These are phyloP conservation scores for Cardamine resedifolia DNA, from an alignment of 345 rosid species.

Conservation along the genomic window DNA sequence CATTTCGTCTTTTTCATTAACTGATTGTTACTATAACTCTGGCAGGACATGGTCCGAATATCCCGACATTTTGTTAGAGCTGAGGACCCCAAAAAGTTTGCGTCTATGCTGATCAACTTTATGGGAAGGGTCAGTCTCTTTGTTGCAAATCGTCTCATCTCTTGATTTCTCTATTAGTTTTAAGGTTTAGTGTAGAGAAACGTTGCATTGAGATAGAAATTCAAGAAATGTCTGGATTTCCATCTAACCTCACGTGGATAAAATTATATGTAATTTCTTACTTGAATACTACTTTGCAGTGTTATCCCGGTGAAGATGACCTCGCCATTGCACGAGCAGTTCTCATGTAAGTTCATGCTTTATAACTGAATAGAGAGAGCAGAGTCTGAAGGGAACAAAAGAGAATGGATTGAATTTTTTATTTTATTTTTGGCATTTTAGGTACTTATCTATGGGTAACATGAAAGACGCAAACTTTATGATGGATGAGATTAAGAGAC, in stretches of 20 bases:
- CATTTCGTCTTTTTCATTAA: neutral
- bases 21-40: slow-evolving; percentile 8
- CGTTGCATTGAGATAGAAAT: neutral
- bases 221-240: slow-evolving; percentile 8
- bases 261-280: neutral
- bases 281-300: slow-evolving; percentile 52
- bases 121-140: slow-evolving; percentile 76
- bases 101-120: slow-evolving; percentile 70
- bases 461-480: slow-evolving; percentile 74
- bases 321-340: slow-evolving; percentile 80
- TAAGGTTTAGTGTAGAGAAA: neutral
- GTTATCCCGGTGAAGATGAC: slow-evolving; percentile 99
- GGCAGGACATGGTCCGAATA: slow-evolving; percentile 88
- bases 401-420: neutral
- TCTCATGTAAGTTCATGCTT: slow-evolving; percentile 56
- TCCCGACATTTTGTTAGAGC: slow-evolving; percentile 90
- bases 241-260: neutral
- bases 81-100: slow-evolving; percentile 66
- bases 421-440: slow-evolving; percentile 30
- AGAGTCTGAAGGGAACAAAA: neutral
- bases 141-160: neutral
- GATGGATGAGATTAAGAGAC: slow-evolving; percentile 76
- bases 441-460: slow-evolving; percentile 86
- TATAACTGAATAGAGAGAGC: neutral
- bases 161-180: neutral